A percentile compares a stretch with the other conserved stretches of the same genome.
Conservation (phyloP, 257 asterid genomes). For the Verbena officinalis region DNA sequence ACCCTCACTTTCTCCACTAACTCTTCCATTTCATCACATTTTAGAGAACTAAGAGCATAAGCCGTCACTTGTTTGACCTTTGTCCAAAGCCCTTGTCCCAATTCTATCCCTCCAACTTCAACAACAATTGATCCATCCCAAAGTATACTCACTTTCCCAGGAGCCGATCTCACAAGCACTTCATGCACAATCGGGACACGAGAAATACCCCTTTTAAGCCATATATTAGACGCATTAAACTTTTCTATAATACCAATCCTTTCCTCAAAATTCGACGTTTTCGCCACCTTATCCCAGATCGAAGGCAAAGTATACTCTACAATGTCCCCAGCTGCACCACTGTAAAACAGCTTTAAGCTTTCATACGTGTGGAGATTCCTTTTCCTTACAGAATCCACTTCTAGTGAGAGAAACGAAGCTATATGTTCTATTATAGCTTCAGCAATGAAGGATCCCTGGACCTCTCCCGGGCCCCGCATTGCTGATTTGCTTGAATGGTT, state of each 20-base stretch:
- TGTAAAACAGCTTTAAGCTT: conserved; percentile 51
- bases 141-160: conserved; percentile 76
- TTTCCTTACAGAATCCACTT: conserved; percentile 53
- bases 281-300: conserved; percentile 64
- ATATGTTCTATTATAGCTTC: conserved; percentile 70
- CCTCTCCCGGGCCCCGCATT: conserved; percentile 83
- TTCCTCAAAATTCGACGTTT: conserved; percentile 41
- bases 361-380: conserved; percentile 62
- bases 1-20: conserved; percentile 69
- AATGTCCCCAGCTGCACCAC: conserved; percentile 36
- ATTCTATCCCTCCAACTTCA: conserved; percentile 80
- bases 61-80: conserved; percentile 75
- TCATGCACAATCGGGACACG: conserved; percentile 57
- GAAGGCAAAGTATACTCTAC: conserved; percentile 55
- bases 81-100: conserved; percentile 87
- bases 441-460: conserved; percentile 72
- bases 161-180: conserved; percentile 41
- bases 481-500: conserved; percentile 63
- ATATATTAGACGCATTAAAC: conserved; percentile 45
- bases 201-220: conserved; percentile 77
- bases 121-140: conserved; percentile 70
- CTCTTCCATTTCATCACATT: conserved; percentile 50
- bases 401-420: conserved; percentile 51
- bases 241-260: conserved; percentile 38
- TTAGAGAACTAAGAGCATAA: conserved; percentile 52